Evolutionary conservation across 106 monocot genomes (phyloP).

Genomic region (Vanilla planifolia): DNA sequence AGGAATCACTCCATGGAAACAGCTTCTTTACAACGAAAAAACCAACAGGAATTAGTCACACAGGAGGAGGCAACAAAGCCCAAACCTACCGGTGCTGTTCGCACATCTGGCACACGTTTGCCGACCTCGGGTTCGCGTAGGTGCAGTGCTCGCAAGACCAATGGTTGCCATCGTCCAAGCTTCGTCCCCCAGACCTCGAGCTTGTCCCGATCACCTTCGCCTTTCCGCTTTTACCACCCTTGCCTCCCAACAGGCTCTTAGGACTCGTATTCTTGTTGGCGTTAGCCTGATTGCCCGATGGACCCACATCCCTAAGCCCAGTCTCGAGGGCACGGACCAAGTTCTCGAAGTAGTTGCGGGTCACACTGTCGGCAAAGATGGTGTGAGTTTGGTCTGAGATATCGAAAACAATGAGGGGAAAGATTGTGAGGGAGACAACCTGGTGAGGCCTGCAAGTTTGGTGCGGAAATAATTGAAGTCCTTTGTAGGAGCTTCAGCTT

Average conservation of each 20-base stretch:
- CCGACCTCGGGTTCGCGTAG: conserved; percentile 36
- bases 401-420: no score
- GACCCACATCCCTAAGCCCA: conserved; percentile 77
- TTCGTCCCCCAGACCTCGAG: conserved; percentile 20
- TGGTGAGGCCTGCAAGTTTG: conserved; percentile 88
- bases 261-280: conserved; percentile 48
- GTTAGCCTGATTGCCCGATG: conserved; percentile 43
- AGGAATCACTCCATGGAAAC: background rate
- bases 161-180: conserved; percentile 32
- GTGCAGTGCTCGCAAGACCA: conserved; percentile 79
- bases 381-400: no score
- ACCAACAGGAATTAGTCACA: background rate
- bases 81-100: conserved; percentile 24
- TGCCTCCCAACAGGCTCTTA: conserved; percentile 30
- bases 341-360: conserved; percentile 97
- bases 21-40: conserved; percentile 3
- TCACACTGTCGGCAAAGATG: conserved; percentile 50
- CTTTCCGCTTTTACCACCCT: conserved; percentile 48
- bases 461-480: conserved; percentile 85
- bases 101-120: conserved; percentile 46
- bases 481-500: conserved; percentile 46
- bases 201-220: conserved; percentile 23
- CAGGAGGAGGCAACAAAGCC: no score
- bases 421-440: conserved; percentile 25
- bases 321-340: conserved; percentile 83